Conservation (phyloP, 2,329 filamentous ascomycete genomes). For the Fusarium sp. region DNA sequence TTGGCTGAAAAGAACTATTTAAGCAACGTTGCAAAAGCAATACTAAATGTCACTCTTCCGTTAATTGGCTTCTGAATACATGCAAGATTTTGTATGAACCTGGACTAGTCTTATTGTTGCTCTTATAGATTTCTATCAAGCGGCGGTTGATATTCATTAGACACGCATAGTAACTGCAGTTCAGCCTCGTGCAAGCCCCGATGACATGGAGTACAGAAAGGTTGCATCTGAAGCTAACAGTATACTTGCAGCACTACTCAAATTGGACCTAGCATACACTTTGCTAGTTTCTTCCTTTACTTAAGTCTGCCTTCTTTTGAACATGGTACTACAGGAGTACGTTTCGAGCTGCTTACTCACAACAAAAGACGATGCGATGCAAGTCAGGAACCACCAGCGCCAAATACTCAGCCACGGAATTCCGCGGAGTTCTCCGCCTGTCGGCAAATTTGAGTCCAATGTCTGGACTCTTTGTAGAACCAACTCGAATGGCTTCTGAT, state of each 20-base stretch:
- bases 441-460: no score
- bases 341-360: neutral
- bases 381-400: no score
- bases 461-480: accelerated
- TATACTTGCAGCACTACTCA: neutral
- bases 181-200: neutral
- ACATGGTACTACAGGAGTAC: accelerated
- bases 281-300: accelerated
- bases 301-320: accelerated
- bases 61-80: no score
- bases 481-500: no score
- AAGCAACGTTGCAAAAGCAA: no score
- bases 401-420: no score
- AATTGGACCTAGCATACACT: accelerated
- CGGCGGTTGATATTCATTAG: accelerated
- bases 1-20: no score
- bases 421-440: neutral
- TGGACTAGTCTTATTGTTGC: no score
- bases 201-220: neutral
- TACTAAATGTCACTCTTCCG: no score
- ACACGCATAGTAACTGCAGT: neutral
- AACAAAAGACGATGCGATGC: neutral
- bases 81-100: no score
- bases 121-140: accelerated
- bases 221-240: neutral